Percentiles rank a stretch among this genome's conserved stretches.
These are phyloP conservation scores for Penicillium sp. DNA, from an alignment of 2,329 filamentous ascomycete genomes.

Conservation along the genomic window DNA sequence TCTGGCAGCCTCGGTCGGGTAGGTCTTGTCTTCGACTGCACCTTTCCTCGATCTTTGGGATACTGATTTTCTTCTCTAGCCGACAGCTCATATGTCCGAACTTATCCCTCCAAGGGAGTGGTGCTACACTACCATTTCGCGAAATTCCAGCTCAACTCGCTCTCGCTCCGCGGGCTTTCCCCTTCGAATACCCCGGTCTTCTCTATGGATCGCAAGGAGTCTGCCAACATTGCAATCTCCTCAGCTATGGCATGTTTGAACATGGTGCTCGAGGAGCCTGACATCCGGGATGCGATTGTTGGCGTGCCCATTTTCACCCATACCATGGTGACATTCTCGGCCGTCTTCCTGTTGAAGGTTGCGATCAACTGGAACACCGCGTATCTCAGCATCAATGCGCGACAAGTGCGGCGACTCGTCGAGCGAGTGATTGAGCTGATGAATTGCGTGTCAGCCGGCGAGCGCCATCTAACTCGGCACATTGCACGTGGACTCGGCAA, in stretches of 20 bases:
- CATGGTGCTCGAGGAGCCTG: conserved; percentile 55
- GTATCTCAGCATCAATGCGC: conserved; percentile 48
- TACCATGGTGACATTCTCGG: conserved; percentile 55
- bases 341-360: conserved; percentile 54
- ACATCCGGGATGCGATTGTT: conserved; percentile 56
- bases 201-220: conserved; percentile 53
- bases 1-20: conserved; percentile 56
- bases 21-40: conserved; percentile 24
- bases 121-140: conserved; percentile 61
- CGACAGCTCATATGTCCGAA: conserved; percentile 55
- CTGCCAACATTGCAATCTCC: conserved; percentile 54
- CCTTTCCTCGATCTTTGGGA: neutral
- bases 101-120: conserved; percentile 58
- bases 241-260: conserved; percentile 56
- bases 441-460: conserved; percentile 50
- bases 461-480: conserved; percentile 49
- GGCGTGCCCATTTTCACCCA: conserved; percentile 56
- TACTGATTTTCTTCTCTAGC: conserved; percentile 30
- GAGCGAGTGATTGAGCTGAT: conserved; percentile 49
- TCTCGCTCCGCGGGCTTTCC: conserved; percentile 50
- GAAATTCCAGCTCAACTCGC: conserved; percentile 59
- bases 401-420: conserved; percentile 46
- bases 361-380: conserved; percentile 53
- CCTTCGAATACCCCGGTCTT: conserved; percentile 51
- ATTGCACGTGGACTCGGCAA: conserved; percentile 51